Percentiles rank a stretch among this genome's conserved stretches.
phyloP scores from a whole-genome alignment of 192 early-diverging fungal species.

The Coemansia sp. region DNA sequence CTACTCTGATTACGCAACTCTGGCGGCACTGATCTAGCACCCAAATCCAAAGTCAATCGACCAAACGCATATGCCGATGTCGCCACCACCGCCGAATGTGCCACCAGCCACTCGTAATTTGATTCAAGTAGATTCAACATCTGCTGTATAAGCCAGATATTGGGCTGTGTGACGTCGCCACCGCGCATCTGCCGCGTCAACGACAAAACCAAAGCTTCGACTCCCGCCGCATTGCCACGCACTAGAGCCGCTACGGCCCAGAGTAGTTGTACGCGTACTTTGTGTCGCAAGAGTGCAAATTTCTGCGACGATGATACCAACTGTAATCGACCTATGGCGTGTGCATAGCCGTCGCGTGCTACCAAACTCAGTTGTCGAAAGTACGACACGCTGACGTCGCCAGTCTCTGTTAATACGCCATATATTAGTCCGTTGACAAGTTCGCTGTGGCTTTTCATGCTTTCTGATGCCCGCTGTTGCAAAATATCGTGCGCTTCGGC shows the following conservation, averaged over 20 bases:
- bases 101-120: slow-evolving; percentile 39
- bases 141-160: slow-evolving; percentile 52
- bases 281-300: slow-evolving; percentile 38
- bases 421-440: slow-evolving; percentile 64
- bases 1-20: slow-evolving; percentile 57
- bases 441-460: slow-evolving; percentile 51
- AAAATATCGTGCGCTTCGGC: slow-evolving; percentile 62
- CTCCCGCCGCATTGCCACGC: slow-evolving; percentile 41
- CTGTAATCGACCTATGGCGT: slow-evolving; percentile 43
- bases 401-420: slow-evolving; percentile 55
- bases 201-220: slow-evolving; percentile 56
- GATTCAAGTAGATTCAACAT: slow-evolving; percentile 54
- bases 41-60: slow-evolving; percentile 56
- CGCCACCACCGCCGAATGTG: slow-evolving; percentile 31
- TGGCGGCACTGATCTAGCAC: slow-evolving; percentile 31
- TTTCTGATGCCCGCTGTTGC: slow-evolving; percentile 58
- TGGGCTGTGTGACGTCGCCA: slow-evolving; percentile 56
- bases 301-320: slow-evolving; percentile 25
- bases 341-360: slow-evolving; percentile 61
- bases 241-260: slow-evolving; percentile 64
- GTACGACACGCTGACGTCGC: slow-evolving; percentile 34
- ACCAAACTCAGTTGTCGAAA: slow-evolving; percentile 64
- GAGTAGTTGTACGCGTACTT: slow-evolving; percentile 56
- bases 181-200: slow-evolving; percentile 63
- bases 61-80: slow-evolving; percentile 49